phyloP scores from a whole-genome alignment of 495 filamentous ascomycete species.

The Aspergillus taichungensis region DNA sequence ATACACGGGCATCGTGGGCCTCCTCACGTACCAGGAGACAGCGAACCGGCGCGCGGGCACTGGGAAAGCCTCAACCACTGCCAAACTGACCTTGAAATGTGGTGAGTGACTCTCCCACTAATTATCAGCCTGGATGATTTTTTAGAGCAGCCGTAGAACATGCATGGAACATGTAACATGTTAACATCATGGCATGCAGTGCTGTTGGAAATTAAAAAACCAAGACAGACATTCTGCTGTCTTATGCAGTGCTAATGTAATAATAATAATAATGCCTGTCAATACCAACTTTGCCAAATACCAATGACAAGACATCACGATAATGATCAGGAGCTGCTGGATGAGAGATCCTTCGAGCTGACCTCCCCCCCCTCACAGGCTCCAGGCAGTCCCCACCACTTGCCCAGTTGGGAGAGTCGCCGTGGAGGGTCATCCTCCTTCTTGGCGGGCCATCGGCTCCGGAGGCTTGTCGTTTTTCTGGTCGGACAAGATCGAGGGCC shows the following conservation, averaged over 20 bases:
- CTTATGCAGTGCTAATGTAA: no score
- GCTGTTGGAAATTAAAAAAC: no score
- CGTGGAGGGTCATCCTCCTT: constrained; percentile 2
- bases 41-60: constrained; percentile 4
- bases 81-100: background rate
- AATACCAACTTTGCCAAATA: no score
- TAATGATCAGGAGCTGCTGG: no score
- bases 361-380: no score
- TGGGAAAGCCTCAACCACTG: constrained; percentile 1
- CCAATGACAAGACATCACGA: no score
- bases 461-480: background rate
- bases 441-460: background rate
- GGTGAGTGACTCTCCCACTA: background rate
- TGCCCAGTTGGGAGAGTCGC: constrained; percentile 3
- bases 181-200: background rate
- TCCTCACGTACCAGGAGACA: constrained; percentile 10
- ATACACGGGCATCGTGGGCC: background rate
- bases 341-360: no score
- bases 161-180: constrained; percentile 35
- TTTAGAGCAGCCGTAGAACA: constrained; percentile 34
- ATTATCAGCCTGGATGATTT: background rate
- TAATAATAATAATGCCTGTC: no score
- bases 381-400: background rate
- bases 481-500: no score
- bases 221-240: no score